Evolutionary conservation across 257 asterid genomes (phyloP).

Genomic region (Ocimum tenuiflorum): DNA sequence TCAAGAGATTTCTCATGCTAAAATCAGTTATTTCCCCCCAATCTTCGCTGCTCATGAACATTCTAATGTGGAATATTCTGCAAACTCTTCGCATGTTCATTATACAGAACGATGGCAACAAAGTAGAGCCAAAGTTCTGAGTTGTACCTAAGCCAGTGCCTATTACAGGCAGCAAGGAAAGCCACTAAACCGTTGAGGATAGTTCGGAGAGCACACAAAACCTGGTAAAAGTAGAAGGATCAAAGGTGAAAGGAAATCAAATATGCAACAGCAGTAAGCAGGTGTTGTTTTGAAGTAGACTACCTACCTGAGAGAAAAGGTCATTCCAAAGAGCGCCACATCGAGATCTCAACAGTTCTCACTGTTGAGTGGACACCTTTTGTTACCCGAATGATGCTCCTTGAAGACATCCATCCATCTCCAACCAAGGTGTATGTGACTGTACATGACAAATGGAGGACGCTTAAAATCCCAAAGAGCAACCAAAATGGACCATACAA

Average conservation of each 20-base stretch:
- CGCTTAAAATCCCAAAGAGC: conserved; percentile 33
- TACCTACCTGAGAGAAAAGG: conserved; percentile 88
- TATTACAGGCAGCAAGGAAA: conserved; percentile 63
- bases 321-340: conserved; percentile 89
- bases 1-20: background rate
- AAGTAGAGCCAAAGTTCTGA: conserved; percentile 1
- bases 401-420: conserved; percentile 39
- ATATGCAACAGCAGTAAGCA: background rate
- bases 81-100: background rate
- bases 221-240: conserved; percentile 21
- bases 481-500: conserved; percentile 23
- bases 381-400: conserved; percentile 44
- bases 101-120: background rate
- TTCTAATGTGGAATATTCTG: background rate
- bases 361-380: conserved; percentile 51
- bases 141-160: conserved; percentile 68
- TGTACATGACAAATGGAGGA: conserved; percentile 27
- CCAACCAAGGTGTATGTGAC: conserved; percentile 26
- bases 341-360: conserved; percentile 47
- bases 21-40: background rate
- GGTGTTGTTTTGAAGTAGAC: background rate
- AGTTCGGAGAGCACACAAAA: conserved; percentile 68
- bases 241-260: background rate
- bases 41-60: background rate
- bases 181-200: conserved; percentile 72